A percentile compares a stretch with the other conserved stretches of the same genome.
Evolutionary conservation across 106 monocot genomes (phyloP).

Genomic region (Acorus gramineus): DNA sequence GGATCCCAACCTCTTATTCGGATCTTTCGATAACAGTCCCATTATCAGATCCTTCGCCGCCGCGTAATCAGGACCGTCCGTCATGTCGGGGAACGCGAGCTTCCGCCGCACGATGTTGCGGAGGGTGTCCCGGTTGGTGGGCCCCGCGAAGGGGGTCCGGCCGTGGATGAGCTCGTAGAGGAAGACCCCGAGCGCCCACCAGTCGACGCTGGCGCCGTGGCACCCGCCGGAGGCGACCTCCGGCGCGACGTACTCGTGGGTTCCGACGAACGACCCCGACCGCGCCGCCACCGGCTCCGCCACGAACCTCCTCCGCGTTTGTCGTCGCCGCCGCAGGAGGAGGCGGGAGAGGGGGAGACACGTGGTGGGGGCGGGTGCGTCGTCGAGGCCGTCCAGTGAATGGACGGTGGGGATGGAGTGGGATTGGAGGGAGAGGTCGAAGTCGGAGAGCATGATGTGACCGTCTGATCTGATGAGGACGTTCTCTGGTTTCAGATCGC

Average conservation of each 20-base stretch:
- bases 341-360: background rate
- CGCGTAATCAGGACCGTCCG: constrained; percentile 3
- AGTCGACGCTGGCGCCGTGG: constrained; percentile 77
- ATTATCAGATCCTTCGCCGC: constrained; percentile 36
- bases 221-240: constrained; percentile 53
- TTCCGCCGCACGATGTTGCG: constrained; percentile 47
- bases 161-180: constrained; percentile 77
- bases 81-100: constrained; percentile 28
- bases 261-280: constrained; percentile 75
- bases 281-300: constrained; percentile 67
- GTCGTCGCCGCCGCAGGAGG: background rate
- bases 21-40: constrained; percentile 52
- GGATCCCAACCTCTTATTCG: constrained; percentile 27
- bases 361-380: background rate
- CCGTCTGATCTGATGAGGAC: constrained; percentile 81
- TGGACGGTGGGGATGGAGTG: constrained; percentile 29
- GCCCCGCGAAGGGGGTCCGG: constrained; percentile 62
- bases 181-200: constrained; percentile 90
- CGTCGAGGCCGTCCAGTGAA: constrained; percentile 1
- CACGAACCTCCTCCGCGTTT: constrained; percentile 26
- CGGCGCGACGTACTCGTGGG: constrained; percentile 86
- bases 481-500: constrained; percentile 94
- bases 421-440: constrained; percentile 82
- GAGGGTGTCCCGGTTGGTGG: constrained; percentile 50
- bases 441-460: constrained; percentile 97